Conservation (phyloP, 2,329 filamentous ascomycete species). For the Colletotrichum liaoningense region DNA sequence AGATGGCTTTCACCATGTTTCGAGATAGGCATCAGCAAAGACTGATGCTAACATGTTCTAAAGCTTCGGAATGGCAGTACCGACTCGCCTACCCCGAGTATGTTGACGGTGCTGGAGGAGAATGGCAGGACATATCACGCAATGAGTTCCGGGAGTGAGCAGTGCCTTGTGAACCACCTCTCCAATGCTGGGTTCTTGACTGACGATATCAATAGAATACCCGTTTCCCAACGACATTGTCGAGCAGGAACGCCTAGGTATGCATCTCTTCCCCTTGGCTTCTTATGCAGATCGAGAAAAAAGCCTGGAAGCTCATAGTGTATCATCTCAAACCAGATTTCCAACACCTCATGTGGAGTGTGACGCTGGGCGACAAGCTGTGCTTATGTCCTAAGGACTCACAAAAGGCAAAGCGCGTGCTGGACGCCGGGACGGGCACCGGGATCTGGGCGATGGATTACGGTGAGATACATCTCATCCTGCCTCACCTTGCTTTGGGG, state of each 20-base stretch:
- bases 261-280: background rate
- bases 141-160: conserved; percentile 42
- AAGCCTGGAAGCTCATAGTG: background rate
- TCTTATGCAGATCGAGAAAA: background rate
- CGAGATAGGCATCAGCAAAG: background rate
- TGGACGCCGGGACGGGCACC: conserved; percentile 35
- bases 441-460: conserved; percentile 38
- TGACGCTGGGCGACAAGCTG: conserved; percentile 47
- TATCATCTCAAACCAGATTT: conserved; percentile 41
- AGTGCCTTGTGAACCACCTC: background rate
- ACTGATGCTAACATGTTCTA: background rate
- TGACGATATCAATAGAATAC: conserved; percentile 38
- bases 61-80: background rate
- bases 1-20: background rate
- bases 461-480: conserved; percentile 5
- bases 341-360: conserved; percentile 48
- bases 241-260: conserved; percentile 44
- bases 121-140: conserved; percentile 36
- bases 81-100: conserved; percentile 31
- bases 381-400: conserved; percentile 41
- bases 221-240: conserved; percentile 42
- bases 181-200: background rate
- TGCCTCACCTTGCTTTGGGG: background rate
- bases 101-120: conserved; percentile 28
- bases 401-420: conserved; percentile 38